Base-by-base conservation (phyloP, 2,329 filamentous ascomycete genomes). In the Pseudofabraea citricarpa region DNA sequence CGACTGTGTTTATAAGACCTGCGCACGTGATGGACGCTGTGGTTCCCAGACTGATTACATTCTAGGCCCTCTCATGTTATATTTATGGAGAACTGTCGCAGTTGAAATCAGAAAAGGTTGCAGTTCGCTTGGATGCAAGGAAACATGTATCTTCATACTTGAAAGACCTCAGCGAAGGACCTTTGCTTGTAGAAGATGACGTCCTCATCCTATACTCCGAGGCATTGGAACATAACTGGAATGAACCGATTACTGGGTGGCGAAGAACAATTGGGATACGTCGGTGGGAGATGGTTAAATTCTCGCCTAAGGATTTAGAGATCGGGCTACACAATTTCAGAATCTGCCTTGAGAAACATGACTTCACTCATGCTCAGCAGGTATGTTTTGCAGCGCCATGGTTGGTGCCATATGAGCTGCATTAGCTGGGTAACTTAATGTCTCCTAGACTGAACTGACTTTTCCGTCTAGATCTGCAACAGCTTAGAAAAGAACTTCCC, bases 291-390 rank as follows among this genome's bases (percentile, higher is more conserved):
- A 50, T 46, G 43, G 58, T 62, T n/a, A 62, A 61, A 39, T 37
- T 49, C 24, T 16, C 32, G 3, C 58, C 61, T 4, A 63, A 60
- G 40, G 46, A 61, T 35, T 58, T 60, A 47, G 49, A 58, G 10
- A 38, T 54, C 8, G 52, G 49, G 13, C 33, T 54, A 26, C 52
- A 56, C 24, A 56, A 53, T n/a, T 58, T 64, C 32, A 47, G 54
- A 37, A 55, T 47, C 23, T 64, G 61, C 50, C 46, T 62, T 37
- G 43, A 46, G 27, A 58, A 53, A 35, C 43, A 54, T 39, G 60
- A 62, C 47, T 46, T 60, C 27, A 58, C 63, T 26, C 56, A 62
- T 51, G 60, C 61, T 16, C 53, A 58, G 44, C 55, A 60, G 53
- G 59, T 58, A 51, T 23, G 41, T 43, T 29, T 26, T n/a, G 5